Conservation (phyloP, 352 stramenopile genomes). For the Pythium chondricola region DNA sequence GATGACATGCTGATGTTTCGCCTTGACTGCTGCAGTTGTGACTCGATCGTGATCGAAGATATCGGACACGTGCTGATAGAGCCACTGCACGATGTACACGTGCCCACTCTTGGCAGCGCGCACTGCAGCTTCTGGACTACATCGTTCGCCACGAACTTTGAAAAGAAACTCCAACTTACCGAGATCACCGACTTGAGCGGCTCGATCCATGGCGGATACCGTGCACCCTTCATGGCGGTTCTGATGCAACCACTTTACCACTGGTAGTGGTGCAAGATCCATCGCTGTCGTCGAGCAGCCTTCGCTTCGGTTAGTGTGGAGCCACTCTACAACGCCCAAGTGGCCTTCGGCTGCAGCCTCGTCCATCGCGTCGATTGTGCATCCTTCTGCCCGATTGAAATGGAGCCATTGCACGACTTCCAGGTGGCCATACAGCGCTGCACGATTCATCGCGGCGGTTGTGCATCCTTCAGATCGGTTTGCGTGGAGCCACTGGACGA, state of each 20-base stretch:
- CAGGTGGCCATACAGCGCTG: not conserved
- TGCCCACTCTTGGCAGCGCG: not conserved
- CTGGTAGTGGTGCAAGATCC: not conserved
- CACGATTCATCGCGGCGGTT: not conserved
- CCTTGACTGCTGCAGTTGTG: not conserved
- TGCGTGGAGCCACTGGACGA: not conserved
- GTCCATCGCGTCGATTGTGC: not conserved
- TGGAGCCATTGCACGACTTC: not conserved
- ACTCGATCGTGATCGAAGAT: not conserved
- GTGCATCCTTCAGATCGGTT: not conserved
- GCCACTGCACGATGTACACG: not conserved
- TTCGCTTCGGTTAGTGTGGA: not conserved
- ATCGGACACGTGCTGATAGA: not conserved
- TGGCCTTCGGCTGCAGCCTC: not conserved
- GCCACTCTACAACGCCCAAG: not conserved
- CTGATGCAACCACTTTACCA: not conserved
- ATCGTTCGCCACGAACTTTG: not conserved
- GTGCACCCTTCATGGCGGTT: not conserved
- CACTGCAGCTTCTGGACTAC: not conserved
- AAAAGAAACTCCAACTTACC: not conserved
- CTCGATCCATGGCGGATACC: not conserved
- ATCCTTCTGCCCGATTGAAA: not conserved
- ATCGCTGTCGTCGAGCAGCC: not conserved
- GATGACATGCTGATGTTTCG: not conserved
- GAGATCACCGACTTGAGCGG: not conserved